Evolutionary conservation across 495 filamentous ascomycete genomes (phyloP), one percentile per base, ranked within the genome.

Genomic region (Pyronema omphalodes): DNA sequence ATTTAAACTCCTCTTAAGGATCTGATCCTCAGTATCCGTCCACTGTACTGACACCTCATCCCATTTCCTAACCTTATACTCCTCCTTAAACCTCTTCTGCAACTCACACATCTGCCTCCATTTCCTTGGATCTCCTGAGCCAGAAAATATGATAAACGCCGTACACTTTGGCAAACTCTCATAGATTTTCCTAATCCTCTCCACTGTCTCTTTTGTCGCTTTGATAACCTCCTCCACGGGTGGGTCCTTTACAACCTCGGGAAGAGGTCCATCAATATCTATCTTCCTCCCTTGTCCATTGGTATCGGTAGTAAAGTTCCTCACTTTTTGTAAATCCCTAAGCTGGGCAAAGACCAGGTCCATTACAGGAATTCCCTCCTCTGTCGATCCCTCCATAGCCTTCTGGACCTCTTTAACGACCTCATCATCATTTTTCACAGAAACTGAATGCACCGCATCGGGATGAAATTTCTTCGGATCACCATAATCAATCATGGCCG

Each of bases 331-430:
- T 3, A 98, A 74, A 60, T 86, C 85, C 36, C 87, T 81, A 58
- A 98, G 73, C 48, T 91, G 78, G 3, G 78, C 89, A 80, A 86
- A 98, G 9, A 86, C 78, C 61, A 96, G 88, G 57, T 94, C 87
- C 14, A 93, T 81, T 9, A 83, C 85, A 14, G 75, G 78, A 9
- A 69, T 74, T 3, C 80, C 79, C 51, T 87, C 77, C 17, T 75
- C 71, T 11, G 71, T 66, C 36, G 76, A 79, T 18, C 84, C 86
- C n/a, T 76, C 73, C 6, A 85, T 72, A 3, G 78, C 82, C 50
- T 76, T 71, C 12, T 80, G 68, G 17, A 94, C 69, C 8, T 79
- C 83, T 2, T 77, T 71, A 8, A 82, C 78, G 4, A 96, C 82
- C 7, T 81, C 84, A 6, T 76, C 74, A 63, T 98, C 91, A 44